Percentiles rank a stretch among this genome's conserved stretches.
Conservation (phyloP, 2,329 filamentous ascomycete species). For the Dichotomopilus funicola region DNA sequence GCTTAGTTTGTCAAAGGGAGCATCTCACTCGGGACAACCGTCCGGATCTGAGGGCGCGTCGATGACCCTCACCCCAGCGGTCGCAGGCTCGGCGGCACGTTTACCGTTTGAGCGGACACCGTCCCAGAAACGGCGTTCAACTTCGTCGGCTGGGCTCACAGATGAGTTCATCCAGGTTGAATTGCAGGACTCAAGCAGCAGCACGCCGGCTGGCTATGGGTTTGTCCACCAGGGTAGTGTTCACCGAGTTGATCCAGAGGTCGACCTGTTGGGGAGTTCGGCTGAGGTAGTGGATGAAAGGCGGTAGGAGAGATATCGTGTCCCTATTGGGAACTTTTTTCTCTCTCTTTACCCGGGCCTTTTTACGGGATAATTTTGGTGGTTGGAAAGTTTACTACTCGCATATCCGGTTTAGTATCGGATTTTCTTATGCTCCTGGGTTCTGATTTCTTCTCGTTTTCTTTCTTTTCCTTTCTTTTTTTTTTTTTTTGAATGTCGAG, state of each 20-base stretch:
- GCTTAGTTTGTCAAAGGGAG: constrained; percentile 28
- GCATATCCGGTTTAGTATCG: background rate
- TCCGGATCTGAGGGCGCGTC: constrained; percentile 8
- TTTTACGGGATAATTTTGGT: background rate
- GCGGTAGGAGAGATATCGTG: constrained; percentile 3
- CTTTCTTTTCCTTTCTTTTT: constrained; percentile 4
- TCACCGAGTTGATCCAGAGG: constrained; percentile 45
- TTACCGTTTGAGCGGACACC: constrained; percentile 53
- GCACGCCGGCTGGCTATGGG: constrained; percentile 47
- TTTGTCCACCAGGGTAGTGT: constrained; percentile 53
- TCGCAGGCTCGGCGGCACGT: constrained; percentile 30
- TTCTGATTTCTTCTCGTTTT: background rate
- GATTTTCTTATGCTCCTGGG: background rate
- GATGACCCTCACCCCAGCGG: constrained; percentile 19
- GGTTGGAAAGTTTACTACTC: too few relatives aligned
- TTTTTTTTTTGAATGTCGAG: constrained; percentile 13
- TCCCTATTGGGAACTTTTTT: background rate
- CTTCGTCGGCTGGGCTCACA: constrained; percentile 43
- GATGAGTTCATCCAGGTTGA: constrained; percentile 41
- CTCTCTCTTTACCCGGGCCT: background rate
- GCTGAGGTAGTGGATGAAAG: constrained; percentile 50
- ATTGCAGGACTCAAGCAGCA: constrained; percentile 28
- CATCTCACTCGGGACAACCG: constrained; percentile 11
- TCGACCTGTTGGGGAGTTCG: constrained; percentile 45
- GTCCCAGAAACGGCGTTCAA: constrained; percentile 46